phyloP scores from a whole-genome alignment of 192 early-diverging fungal genomes.

The Backusella psychrophila region DNA sequence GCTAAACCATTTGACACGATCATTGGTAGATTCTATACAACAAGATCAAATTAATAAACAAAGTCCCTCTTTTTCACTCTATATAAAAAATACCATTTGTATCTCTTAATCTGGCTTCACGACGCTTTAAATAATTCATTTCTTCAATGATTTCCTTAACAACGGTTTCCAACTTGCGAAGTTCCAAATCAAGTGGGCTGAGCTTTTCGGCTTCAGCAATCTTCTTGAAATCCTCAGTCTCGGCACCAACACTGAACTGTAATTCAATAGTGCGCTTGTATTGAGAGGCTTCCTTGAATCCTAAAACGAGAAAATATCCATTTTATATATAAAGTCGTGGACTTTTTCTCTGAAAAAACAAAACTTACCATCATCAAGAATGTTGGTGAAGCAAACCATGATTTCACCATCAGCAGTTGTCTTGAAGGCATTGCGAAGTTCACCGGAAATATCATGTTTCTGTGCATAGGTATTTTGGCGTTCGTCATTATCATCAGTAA shows the following conservation, averaged over 20 bases:
- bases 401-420: conserved; percentile 86
- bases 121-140: conserved; percentile 79
- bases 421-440: conserved; percentile 64
- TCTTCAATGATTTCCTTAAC: conserved; percentile 79
- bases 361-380: conserved; percentile 53
- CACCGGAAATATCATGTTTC: conserved; percentile 62
- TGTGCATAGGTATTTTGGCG: conserved; percentile 68
- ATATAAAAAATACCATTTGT: conserved; percentile 66
- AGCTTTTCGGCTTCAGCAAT: conserved; percentile 77
- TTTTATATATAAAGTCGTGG: background rate
- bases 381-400: conserved; percentile 82
- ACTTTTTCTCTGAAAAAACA: background rate
- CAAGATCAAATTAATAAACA: too few species aligned
- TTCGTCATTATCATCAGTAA: conserved; percentile 68
- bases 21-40: conserved; percentile 81
- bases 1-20: conserved; percentile 80
- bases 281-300: conserved; percentile 47
- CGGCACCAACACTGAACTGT: conserved; percentile 81
- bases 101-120: conserved; percentile 83
- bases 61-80: background rate
- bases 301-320: conserved; percentile 23
- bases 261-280: conserved; percentile 68
- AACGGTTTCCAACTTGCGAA: conserved; percentile 75
- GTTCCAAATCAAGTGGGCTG: conserved; percentile 85
- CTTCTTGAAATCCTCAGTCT: conserved; percentile 73